These are phyloP conservation scores for Pterocarpus santalinus DNA, from an alignment of 306 rosid species.

Conservation along the genomic window DNA sequence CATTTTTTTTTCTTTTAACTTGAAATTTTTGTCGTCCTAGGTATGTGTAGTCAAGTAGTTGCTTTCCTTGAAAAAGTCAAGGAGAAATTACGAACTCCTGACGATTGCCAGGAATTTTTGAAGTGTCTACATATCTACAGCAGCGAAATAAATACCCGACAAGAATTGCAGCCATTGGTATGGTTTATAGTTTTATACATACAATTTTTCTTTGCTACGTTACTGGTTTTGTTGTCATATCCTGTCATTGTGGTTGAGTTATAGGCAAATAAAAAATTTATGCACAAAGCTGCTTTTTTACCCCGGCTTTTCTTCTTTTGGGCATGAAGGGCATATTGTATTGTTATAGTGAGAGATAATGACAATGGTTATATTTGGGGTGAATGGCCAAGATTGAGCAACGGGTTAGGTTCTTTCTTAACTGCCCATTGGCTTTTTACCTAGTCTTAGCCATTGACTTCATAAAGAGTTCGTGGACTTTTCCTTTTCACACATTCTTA, in stretches of 20 bases:
- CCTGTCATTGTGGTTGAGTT: constrained; percentile 2
- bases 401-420: constrained; percentile 26
- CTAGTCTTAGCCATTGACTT: constrained; percentile 5
- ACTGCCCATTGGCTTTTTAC: neutral
- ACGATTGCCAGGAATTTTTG: constrained; percentile 93
- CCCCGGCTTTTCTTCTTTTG: neutral
- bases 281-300: neutral
- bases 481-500: neutral
- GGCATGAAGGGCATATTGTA: constrained; percentile 5
- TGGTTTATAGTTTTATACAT: constrained; percentile 45
- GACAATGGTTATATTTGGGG: neutral
- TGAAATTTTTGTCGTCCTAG: constrained; percentile 54
- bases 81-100: constrained; percentile 79
- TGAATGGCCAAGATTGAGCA: constrained; percentile 22
- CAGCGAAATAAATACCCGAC: constrained; percentile 90
- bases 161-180: constrained; percentile 92
- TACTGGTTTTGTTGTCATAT: constrained; percentile 18
- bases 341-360: constrained; percentile 29
- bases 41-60: constrained; percentile 78
- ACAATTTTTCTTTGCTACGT: constrained; percentile 1
- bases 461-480: neutral
- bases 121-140: constrained; percentile 95
- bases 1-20: neutral
- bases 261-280: neutral
- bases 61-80: constrained; percentile 91